Conservation (phyloP, 768 basidiomycete species). For the Holtermannia corniformis region DNA sequence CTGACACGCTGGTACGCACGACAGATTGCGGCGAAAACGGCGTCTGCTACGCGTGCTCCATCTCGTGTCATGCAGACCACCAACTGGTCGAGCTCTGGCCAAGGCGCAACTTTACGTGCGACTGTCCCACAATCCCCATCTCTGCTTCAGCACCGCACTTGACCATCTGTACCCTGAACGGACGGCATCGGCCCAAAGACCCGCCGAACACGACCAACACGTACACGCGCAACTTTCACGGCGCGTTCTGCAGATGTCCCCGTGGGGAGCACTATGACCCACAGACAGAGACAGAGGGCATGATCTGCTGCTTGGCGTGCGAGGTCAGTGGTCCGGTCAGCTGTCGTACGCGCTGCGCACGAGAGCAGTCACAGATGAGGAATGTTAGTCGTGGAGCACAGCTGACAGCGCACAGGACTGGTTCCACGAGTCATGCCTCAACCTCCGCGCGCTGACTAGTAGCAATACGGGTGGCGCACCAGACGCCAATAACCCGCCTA, state of each 20-base stretch:
- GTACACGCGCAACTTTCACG: slow-evolving; percentile 30
- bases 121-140: slow-evolving; percentile 31
- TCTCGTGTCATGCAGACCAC: slow-evolving; percentile 41
- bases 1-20: background rate
- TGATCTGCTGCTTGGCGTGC: slow-evolving; percentile 38
- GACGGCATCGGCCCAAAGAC: slow-evolving; percentile 21
- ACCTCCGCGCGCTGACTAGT: slow-evolving; percentile 5
- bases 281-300: slow-evolving; percentile 34
- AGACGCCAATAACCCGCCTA: background rate
- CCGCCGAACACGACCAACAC: slow-evolving; percentile 26
- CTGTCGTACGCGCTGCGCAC: background rate
- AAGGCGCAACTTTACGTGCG: slow-evolving; percentile 33
- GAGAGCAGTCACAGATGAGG: background rate
- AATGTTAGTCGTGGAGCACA: background rate
- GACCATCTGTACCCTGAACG: slow-evolving; percentile 18
- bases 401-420: slow-evolving; percentile 22
- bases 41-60: slow-evolving; percentile 40
- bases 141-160: slow-evolving; percentile 4
- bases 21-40: slow-evolving; percentile 35
- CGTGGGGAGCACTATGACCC: slow-evolving; percentile 34
- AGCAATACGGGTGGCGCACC: background rate
- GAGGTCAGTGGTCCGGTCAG: slow-evolving; percentile 19
- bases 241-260: slow-evolving; percentile 36
- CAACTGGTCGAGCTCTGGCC: slow-evolving; percentile 38
- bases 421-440: slow-evolving; percentile 39